These are phyloP conservation scores for Saturnispora zaruensis DNA, from an alignment of 805 yeast genomes.

Conservation along the genomic window DNA sequence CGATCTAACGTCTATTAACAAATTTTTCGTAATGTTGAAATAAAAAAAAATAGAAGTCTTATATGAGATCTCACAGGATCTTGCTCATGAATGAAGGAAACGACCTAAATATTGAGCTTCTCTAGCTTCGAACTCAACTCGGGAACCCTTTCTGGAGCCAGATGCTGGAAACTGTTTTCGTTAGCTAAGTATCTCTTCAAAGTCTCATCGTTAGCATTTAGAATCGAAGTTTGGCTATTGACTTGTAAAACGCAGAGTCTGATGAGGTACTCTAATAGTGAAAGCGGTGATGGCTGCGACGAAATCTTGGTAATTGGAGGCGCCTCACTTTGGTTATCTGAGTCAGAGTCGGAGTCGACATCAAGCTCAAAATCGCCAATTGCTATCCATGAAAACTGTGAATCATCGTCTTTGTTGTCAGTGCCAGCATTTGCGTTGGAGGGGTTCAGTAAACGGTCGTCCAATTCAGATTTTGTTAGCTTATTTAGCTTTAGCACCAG, in stretches of 20 bases:
- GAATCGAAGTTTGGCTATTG: conserved; percentile 45
- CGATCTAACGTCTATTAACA: not conserved
- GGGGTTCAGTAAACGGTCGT: not conserved
- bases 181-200: conserved; percentile 53
- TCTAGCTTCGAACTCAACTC: conserved; percentile 2
- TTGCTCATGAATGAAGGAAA: conserved; percentile 1
- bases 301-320: not conserved
- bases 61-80: not conserved
- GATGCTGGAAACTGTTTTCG: conserved; percentile 29
- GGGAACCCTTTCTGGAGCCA: not conserved
- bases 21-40: not conserved
- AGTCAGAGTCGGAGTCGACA: conserved; percentile 12
- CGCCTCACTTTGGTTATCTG: conserved; percentile 24
- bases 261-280: conserved; percentile 55
- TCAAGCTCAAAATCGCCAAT: conserved; percentile 34
- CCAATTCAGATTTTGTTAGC: conserved; percentile 7
- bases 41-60: not conserved
- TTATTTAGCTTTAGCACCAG: conserved; percentile 46
- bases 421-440: conserved; percentile 2
- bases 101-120: not conserved
- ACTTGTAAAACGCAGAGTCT: conserved; percentile 53
- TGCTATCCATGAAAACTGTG: conserved; percentile 40
- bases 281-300: conserved; percentile 26
- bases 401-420: conserved; percentile 10
- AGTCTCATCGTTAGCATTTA: conserved; percentile 58